Conservation (phyloP, 352 stramenopile genomes). For the Globisporangium echinulatum region DNA sequence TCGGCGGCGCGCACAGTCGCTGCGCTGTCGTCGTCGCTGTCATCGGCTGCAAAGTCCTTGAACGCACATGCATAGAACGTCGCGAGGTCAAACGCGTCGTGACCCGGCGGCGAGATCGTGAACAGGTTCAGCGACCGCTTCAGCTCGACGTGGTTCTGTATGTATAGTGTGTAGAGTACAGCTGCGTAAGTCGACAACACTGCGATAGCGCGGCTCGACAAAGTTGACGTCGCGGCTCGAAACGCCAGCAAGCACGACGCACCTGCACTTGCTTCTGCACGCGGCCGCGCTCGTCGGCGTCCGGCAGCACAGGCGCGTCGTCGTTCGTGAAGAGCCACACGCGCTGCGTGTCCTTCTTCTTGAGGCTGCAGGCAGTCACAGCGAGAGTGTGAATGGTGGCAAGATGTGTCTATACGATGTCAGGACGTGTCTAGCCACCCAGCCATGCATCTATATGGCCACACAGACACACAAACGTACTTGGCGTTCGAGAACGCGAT, state of each 20-base stretch:
- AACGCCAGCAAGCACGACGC: not conserved
- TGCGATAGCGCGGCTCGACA: too few species aligned
- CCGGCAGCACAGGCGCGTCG: slow-evolving; percentile 38
- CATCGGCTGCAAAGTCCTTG: slow-evolving; percentile 42
- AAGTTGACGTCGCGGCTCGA: not conserved
- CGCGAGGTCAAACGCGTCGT: slow-evolving; percentile 44
- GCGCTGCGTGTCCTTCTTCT: slow-evolving; percentile 81
- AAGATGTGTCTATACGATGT: too few species aligned
- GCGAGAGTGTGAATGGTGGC: too few species aligned
- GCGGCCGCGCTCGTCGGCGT: slow-evolving; percentile 49
- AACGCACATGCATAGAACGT: slow-evolving; percentile 66
- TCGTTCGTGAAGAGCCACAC: slow-evolving; percentile 86
- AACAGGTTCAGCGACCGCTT: slow-evolving; percentile 73
- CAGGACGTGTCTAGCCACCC: not conserved
- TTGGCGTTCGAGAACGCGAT: slow-evolving; percentile 78
- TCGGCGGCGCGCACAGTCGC: slow-evolving; percentile 16
- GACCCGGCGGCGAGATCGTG: slow-evolving; percentile 57
- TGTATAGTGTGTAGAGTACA: not conserved
- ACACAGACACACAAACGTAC: slow-evolving; percentile 20
- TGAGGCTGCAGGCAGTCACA: slow-evolving; percentile 34
- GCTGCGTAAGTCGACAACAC: too few species aligned
- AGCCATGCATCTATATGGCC: not conserved
- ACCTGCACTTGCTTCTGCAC: slow-evolving; percentile 77
- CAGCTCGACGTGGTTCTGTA: slow-evolving; percentile 72
- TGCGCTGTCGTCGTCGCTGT: slow-evolving; percentile 12